Percentiles rank a stretch among this genome's conserved stretches.
phyloP scores from a whole-genome alignment of 208 protist genomes.

The Crithidia sp. region DNA sequence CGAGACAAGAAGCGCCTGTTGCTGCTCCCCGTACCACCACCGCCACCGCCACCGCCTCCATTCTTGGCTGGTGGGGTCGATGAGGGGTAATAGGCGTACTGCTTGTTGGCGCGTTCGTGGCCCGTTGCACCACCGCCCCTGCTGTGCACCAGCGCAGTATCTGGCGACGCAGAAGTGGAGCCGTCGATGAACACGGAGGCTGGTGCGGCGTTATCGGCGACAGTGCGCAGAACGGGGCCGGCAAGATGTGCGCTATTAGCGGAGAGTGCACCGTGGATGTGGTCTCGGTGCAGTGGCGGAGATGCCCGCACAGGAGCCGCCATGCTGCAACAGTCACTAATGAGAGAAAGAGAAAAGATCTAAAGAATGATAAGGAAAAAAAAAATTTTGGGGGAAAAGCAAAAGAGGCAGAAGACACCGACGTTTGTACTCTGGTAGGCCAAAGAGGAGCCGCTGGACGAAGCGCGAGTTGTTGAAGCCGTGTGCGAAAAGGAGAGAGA shows the following conservation, averaged over 20 bases:
- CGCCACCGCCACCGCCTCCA: too few relatives aligned
- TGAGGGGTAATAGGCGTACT: neutral
- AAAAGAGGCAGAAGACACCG: neutral
- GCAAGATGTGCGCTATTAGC: neutral
- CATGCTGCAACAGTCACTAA: neutral
- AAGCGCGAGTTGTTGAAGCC: too few relatives aligned
- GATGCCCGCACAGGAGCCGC: neutral
- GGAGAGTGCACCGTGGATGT: neutral
- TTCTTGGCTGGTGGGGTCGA: neutral
- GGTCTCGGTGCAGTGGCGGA: neutral
- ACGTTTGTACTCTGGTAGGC: too few relatives aligned
- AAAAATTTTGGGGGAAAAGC: neutral
- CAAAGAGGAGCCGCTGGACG: too few relatives aligned
- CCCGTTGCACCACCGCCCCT: neutral
- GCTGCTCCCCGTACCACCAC: neutral
- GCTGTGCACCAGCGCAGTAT: too few relatives aligned
- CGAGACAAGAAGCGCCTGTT: neutral
- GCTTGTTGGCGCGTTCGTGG: neutral
- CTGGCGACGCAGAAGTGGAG: too few relatives aligned
- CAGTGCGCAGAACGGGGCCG: too few relatives aligned
- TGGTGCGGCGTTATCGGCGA: too few relatives aligned
- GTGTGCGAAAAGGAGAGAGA: too few relatives aligned
- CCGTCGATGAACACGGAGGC: too few relatives aligned
- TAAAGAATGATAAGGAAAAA: neutral
- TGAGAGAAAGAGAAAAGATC: neutral